These are phyloP conservation scores for Rhodamnia rubescens DNA, from an alignment of 345 rosid genomes.

Conservation along the genomic window DNA sequence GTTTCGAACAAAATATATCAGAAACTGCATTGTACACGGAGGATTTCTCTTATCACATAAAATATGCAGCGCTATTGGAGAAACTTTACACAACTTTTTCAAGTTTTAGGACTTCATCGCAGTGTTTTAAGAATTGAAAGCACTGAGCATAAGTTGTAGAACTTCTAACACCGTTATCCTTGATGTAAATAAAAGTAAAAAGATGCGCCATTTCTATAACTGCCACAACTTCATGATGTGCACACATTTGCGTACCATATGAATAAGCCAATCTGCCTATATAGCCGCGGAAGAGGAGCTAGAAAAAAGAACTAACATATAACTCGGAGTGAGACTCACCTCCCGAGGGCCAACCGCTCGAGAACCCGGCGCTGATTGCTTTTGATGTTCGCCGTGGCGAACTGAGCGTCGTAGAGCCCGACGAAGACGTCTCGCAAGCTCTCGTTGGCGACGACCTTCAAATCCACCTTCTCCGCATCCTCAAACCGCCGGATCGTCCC, in stretches of 20 bases:
- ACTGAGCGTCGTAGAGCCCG: slow-evolving; percentile 11
- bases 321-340: background rate
- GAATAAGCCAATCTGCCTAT: background rate
- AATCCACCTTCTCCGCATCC: slow-evolving; percentile 3
- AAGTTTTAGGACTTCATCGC: background rate
- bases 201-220: background rate
- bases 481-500: slow-evolving; percentile 1
- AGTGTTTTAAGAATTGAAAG: background rate
- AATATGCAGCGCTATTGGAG: background rate
- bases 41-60: background rate
- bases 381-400: slow-evolving; percentile 1
- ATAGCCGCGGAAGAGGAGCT: background rate
- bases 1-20: background rate
- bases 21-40: background rate
- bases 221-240: background rate
- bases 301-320: background rate
- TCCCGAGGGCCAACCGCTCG: slow-evolving; percentile 11
- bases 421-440: slow-evolving; percentile 11
- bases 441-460: slow-evolving; percentile 10
- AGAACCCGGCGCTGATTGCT: slow-evolving; percentile 1
- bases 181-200: background rate
- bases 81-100: background rate
- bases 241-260: background rate
- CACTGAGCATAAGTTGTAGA: background rate
- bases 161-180: background rate